Percentiles rank a stretch among this genome's conserved stretches.
phyloP scores from a whole-genome alignment of 164 flowering plant species.

The Liriodendron chinense region DNA sequence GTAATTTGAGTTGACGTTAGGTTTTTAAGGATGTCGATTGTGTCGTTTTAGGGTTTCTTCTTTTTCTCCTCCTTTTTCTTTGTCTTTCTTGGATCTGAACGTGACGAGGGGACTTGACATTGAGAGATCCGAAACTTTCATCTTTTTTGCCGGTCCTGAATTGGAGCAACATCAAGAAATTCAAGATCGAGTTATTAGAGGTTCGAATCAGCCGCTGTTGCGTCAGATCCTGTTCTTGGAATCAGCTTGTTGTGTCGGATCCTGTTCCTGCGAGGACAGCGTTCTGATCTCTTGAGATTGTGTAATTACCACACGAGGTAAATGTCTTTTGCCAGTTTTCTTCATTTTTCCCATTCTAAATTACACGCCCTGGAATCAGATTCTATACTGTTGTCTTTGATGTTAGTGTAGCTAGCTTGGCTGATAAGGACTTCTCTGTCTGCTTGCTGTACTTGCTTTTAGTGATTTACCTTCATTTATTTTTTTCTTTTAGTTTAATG shows the following conservation, averaged over 20 bases:
- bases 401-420: too few species aligned
- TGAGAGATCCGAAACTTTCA: neutral
- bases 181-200: neutral
- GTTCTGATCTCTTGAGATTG: neutral
- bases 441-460: too few species aligned
- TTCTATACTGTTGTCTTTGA: too few species aligned
- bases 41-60: conserved; percentile 10
- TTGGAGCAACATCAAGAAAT: neutral
- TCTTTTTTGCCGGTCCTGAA: neutral
- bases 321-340: neutral
- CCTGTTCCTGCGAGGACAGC: neutral
- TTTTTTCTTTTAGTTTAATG: too few species aligned
- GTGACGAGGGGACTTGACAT: conserved; percentile 2
- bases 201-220: neutral
- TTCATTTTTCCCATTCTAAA: neutral
- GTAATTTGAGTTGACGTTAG: conserved; percentile 76
- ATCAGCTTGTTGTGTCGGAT: neutral
- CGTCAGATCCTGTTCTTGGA: neutral
- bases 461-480: too few species aligned
- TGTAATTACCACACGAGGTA: neutral
- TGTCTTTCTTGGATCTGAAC: conserved; percentile 5
- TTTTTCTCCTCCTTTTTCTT: conserved; percentile 5
- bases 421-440: too few species aligned
- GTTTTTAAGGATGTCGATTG: neutral
- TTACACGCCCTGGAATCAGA: neutral